Evolutionary conservation across 2,329 filamentous ascomycete species (phyloP).

Genomic region (Gaeumannomyces sp.): DNA sequence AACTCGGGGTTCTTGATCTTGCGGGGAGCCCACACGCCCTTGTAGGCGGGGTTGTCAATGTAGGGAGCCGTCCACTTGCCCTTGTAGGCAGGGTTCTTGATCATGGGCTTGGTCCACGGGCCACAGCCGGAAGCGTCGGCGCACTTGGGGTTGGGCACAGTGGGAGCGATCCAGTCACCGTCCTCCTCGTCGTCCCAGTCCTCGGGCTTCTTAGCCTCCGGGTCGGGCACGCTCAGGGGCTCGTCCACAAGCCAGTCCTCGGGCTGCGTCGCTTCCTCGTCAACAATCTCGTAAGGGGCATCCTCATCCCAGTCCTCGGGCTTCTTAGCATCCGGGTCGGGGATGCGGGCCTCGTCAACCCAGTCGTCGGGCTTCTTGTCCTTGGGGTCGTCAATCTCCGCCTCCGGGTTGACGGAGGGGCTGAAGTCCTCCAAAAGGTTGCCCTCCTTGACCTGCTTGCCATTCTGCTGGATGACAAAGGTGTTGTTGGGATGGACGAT

Average conservation of each 20-base stretch:
- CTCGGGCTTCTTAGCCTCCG: slow-evolving; percentile 93
- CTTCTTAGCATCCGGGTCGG: slow-evolving; percentile 90
- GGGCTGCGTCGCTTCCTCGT: slow-evolving; percentile 84
- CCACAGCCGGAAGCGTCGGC: slow-evolving; percentile 89
- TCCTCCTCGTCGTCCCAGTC: slow-evolving; percentile 99
- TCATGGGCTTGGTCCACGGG: slow-evolving; percentile 85
- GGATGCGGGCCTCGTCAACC: slow-evolving; percentile 88
- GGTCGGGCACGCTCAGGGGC: slow-evolving; percentile 76
- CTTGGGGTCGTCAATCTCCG: slow-evolving; percentile 91
- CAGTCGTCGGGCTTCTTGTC: slow-evolving; percentile 93
- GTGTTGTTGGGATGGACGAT: slow-evolving; percentile 96
- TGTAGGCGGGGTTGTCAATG: slow-evolving; percentile 97
- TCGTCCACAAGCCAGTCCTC: slow-evolving; percentile 96
- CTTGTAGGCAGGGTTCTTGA: slow-evolving; percentile 95
- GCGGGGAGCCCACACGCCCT: slow-evolving; percentile 87
- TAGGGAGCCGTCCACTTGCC: slow-evolving; percentile 93
- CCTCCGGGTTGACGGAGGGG: slow-evolving; percentile 85
- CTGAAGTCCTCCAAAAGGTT: slow-evolving; percentile 90
- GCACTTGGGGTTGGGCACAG: slow-evolving; percentile 93
- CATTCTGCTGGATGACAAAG: slow-evolving; percentile 87
- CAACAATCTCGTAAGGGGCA: slow-evolving; percentile 90
- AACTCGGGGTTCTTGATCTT: slow-evolving; percentile 97
- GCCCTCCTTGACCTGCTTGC: slow-evolving; percentile 80
- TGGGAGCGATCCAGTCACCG: slow-evolving; percentile 90
- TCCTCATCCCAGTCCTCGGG: slow-evolving; percentile 99